Conservation (phyloP, 345 rosid species). For the Balakata baccata region DNA sequence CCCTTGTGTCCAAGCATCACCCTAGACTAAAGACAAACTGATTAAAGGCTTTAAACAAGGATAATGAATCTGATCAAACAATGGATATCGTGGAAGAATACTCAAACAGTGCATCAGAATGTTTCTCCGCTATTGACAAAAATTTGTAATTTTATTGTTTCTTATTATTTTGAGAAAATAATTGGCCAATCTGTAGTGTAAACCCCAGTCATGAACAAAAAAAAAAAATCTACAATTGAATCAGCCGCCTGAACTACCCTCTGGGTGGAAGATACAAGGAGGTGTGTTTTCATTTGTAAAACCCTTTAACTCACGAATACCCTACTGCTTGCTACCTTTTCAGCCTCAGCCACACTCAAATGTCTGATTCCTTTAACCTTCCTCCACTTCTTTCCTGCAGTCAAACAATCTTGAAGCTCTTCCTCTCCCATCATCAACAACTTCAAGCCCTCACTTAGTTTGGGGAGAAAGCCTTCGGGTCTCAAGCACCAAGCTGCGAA, state of each 20-base stretch:
- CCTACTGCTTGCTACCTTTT: conserved; percentile 56
- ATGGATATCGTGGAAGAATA: neutral
- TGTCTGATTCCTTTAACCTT: conserved; percentile 58
- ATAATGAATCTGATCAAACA: neutral
- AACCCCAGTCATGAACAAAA: neutral
- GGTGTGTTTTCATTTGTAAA: neutral
- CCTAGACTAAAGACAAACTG: neutral
- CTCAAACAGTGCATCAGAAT: neutral
- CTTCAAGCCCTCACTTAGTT: conserved; percentile 53
- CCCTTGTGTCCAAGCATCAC: no score
- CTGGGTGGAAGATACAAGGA: neutral
- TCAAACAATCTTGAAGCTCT: conserved; percentile 42
- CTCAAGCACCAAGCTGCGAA: conserved; percentile 81
- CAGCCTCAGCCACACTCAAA: conserved; percentile 54
- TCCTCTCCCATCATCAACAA: conserved; percentile 61
- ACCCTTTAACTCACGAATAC: conserved; percentile 32
- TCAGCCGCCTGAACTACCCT: neutral
- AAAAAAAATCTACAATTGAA: neutral
- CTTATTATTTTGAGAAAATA: conserved; percentile 8
- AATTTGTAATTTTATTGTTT: neutral
- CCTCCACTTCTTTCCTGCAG: conserved; percentile 47
- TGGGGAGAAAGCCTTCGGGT: conserved; percentile 79
- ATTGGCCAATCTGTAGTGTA: neutral
- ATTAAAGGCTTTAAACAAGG: neutral
- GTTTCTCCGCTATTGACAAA: neutral